These are phyloP conservation scores for Avena eriantha DNA, from an alignment of 176 grass and related monocot species.

Conservation along the genomic window DNA sequence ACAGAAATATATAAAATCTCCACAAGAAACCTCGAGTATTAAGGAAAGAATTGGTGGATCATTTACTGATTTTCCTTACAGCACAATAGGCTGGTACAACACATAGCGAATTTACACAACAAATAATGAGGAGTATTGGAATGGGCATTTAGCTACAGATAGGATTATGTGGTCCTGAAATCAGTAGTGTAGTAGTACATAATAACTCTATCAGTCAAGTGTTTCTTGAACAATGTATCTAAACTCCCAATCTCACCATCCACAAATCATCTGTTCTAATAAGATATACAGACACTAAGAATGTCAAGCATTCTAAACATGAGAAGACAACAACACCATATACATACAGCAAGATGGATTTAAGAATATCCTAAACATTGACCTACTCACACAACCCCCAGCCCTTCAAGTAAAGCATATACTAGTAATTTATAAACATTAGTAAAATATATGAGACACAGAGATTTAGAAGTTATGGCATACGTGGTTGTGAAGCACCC, in stretches of 20 bases:
- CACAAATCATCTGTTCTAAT: background rate
- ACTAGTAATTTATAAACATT: background rate
- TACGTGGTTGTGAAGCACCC: conserved; percentile 62
- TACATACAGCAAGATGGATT: background rate
- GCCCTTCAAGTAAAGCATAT: background rate
- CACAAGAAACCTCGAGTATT: background rate
- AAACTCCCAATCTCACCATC: conserved; percentile 2
- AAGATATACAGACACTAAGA: background rate
- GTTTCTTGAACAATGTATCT: background rate
- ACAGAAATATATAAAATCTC: background rate
- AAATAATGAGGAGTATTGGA: background rate
- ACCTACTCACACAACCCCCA: background rate
- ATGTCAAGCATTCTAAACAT: background rate
- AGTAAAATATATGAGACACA: background rate
- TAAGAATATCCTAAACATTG: background rate
- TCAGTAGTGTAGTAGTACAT: background rate
- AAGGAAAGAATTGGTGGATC: background rate
- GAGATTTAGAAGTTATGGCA: conserved; percentile 28
- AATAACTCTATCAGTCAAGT: background rate
- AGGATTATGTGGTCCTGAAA: conserved; percentile 1
- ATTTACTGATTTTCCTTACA: background rate
- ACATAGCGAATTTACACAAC: background rate
- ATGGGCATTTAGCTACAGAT: background rate
- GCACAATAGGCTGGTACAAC: background rate
- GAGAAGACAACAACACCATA: background rate